Evolutionary conservation across 2,329 filamentous ascomycete genomes (phyloP), one percentile per base, ranked within the genome.

Genomic region (Claviceps sp.): DNA sequence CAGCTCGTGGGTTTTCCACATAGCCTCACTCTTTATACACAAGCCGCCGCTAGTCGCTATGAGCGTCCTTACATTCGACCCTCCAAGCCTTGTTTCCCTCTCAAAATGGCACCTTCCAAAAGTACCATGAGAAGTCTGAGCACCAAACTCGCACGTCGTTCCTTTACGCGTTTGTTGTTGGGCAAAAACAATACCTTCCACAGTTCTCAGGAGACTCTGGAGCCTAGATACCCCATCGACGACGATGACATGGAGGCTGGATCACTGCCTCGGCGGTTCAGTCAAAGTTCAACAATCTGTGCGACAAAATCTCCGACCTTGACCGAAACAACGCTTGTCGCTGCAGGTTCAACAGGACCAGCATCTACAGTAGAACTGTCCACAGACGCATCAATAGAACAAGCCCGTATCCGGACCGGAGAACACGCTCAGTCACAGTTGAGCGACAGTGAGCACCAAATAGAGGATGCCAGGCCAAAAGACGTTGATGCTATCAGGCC

Each of bases 11-110:
- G 5, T 17, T 7, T 11, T 4, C 43, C 16, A 45, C 23, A n/a
- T 8, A 48, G 26, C 29, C 39, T 43, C 17, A 36, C 51, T 44
- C 48, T 50, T 50, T 22, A n/a, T 11, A 36, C 16, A 16, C 29
- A 34, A 34, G 29, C 29, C 9, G 29, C 29, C 29, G 17, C 16
- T 17, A 22, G 43, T 55, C 56, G 56, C 52, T 55, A 56, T 57
- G 56, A 43, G 40, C 49, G 50, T 20, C 50, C 11, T 14, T 37
- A 47, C 26, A 16, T 42, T 13, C 36, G 7, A 23, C 51, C 37
- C 34, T 42, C 40, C 20, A 9, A 14, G 17, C 4, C 38, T 22
- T 17, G 16, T 39, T 23, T 23, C 26, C 14, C 16, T 14, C 37
- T 29, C 39, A 34, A 3, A 38, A 53, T 50, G 51, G 37, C 29